Evolutionary conservation across 352 stramenopile species (phyloP).

Genomic region (Globisporangium emineosum): DNA sequence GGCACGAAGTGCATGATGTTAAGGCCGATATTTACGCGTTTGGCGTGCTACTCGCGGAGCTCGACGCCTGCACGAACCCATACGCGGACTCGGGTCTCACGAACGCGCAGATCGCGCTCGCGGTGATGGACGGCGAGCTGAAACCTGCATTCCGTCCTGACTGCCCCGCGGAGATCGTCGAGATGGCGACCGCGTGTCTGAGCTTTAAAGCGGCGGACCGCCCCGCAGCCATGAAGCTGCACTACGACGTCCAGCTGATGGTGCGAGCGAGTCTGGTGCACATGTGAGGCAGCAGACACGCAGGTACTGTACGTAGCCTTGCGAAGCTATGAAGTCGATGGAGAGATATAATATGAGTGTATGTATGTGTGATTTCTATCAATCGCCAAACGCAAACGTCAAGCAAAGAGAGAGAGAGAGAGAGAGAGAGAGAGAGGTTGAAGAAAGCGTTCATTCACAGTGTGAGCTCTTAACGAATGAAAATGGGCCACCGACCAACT

Average conservation of each 20-base stretch:
- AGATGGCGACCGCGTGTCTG: slow-evolving; percentile 51
- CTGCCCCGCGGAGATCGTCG: slow-evolving; percentile 41
- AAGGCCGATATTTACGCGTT: slow-evolving; percentile 32
- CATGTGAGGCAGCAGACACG: neutral
- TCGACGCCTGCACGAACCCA: slow-evolving; percentile 35
- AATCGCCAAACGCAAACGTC: neutral
- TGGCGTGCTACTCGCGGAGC: slow-evolving; percentile 33
- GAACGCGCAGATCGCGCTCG: slow-evolving; percentile 35
- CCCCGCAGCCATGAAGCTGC: slow-evolving; percentile 56
- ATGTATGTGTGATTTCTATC: neutral
- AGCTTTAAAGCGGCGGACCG: slow-evolving; percentile 39
- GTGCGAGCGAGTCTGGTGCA: slow-evolving; percentile 10
- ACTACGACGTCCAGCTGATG: slow-evolving; percentile 42
- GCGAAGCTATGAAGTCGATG: neutral
- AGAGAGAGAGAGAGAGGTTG: no score
- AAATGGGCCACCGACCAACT: no score
- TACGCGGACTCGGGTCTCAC: slow-evolving; percentile 6
- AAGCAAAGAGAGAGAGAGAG: neutral
- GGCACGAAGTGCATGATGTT: slow-evolving; percentile 19
- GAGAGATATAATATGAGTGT: neutral
- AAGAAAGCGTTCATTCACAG: no score
- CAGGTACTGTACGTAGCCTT: neutral
- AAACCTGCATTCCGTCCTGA: slow-evolving; percentile 41
- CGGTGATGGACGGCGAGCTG: slow-evolving; percentile 42
- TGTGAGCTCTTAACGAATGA: no score